phyloP scores from a whole-genome alignment of 1,284 basidiomycete genomes.

The Apiotrichum sp. region DNA sequence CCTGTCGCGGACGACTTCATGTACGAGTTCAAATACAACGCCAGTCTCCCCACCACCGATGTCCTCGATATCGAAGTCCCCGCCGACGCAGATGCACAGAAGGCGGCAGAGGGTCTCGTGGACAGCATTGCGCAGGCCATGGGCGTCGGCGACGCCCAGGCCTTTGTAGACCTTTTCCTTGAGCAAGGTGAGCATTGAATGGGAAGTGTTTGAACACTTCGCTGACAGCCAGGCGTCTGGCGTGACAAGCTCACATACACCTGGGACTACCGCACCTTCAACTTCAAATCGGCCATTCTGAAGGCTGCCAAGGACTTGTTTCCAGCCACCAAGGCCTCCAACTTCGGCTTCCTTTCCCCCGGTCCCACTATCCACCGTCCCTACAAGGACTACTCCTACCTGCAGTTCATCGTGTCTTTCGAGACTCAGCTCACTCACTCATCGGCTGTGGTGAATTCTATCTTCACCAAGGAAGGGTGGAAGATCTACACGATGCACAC shows the following conservation, averaged over 20 bases:
- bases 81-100: too few species aligned
- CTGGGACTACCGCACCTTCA: slow-evolving; percentile 62
- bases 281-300: slow-evolving; percentile 46
- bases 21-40: slow-evolving; percentile 26
- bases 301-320: slow-evolving; percentile 21
- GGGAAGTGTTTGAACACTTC: background rate
- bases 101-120: too few species aligned
- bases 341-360: slow-evolving; percentile 48
- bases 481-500: slow-evolving; percentile 55
- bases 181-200: slow-evolving; percentile 1
- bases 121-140: too few species aligned
- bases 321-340: slow-evolving; percentile 17
- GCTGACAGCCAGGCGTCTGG: slow-evolving; percentile 22
- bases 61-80: background rate
- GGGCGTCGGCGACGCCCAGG: too few species aligned
- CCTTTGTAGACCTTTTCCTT: slow-evolving; percentile 2
- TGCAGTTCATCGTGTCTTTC: slow-evolving; percentile 56
- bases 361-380: slow-evolving; percentile 47
- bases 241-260: slow-evolving; percentile 40
- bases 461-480: slow-evolving; percentile 51
- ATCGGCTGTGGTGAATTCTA: slow-evolving; percentile 54
- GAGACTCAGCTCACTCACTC: slow-evolving; percentile 51
- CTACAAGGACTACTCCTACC: slow-evolving; percentile 56
- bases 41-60: slow-evolving; percentile 16
- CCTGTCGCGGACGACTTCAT: slow-evolving; percentile 21